Evolutionary conservation across 2,329 filamentous ascomycete species (phyloP).

Genomic region (Graphilbum ipis-grandicollis): DNA sequence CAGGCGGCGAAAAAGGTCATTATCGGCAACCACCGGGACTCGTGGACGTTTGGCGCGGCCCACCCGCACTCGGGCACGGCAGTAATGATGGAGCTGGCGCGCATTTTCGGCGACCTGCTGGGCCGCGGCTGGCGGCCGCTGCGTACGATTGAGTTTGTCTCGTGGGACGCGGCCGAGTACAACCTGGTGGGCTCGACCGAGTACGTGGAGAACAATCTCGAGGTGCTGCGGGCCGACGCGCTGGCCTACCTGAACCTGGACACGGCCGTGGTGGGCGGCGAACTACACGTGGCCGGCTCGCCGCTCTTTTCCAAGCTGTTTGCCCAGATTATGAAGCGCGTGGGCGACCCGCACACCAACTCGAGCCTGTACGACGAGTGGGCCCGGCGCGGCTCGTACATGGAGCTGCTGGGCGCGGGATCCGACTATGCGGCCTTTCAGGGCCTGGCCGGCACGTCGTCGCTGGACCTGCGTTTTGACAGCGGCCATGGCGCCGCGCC

Average conservation of each 20-base stretch:
- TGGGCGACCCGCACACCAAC: slow-evolving; percentile 56
- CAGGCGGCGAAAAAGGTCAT: slow-evolving; percentile 70
- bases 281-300: slow-evolving; percentile 64
- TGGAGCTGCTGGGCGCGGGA: slow-evolving; percentile 54
- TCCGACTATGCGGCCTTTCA: slow-evolving; percentile 87
- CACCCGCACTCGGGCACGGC: slow-evolving; percentile 82
- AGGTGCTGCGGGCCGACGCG: slow-evolving; percentile 53
- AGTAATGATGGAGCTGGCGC: slow-evolving; percentile 74
- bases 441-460: slow-evolving; percentile 75
- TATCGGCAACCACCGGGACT: slow-evolving; percentile 84
- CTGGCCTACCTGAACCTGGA: slow-evolving; percentile 88
- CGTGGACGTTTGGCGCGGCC: slow-evolving; percentile 76
- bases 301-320: slow-evolving; percentile 63
- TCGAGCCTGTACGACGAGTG: slow-evolving; percentile 58
- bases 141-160: slow-evolving; percentile 91
- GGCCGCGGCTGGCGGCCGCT: slow-evolving; percentile 72
- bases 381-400: slow-evolving; percentile 41
- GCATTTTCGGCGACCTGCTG: slow-evolving; percentile 66
- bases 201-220: slow-evolving; percentile 73
- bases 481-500: background rate
- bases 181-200: slow-evolving; percentile 91
- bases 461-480: slow-evolving; percentile 65
- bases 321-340: slow-evolving; percentile 53
- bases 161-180: slow-evolving; percentile 89
- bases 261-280: slow-evolving; percentile 55